Evolutionary conservation across 495 filamentous ascomycete species (phyloP).

Genomic region (Mytilinidion resinicola): DNA sequence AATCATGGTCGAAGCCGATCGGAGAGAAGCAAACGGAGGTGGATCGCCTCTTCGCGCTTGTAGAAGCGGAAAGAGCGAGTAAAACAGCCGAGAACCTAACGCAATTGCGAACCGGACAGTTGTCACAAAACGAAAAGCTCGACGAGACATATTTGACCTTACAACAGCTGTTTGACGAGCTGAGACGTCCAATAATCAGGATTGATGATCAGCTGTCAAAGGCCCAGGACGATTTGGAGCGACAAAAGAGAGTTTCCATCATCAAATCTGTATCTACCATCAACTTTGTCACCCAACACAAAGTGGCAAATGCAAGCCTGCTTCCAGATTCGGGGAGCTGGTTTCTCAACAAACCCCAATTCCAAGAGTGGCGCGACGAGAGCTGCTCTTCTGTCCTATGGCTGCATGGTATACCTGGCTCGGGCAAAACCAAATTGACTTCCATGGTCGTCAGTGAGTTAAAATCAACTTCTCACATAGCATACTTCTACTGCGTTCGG

Average conservation of each 20-base stretch:
- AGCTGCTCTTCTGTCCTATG: conserved; percentile 32
- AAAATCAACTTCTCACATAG: conserved; percentile 14
- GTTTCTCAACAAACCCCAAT: conserved; percentile 23
- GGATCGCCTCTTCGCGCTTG: neutral
- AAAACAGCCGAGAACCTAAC: neutral
- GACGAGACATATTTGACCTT: neutral
- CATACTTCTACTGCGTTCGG: conserved; percentile 24
- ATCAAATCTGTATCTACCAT: conserved; percentile 14
- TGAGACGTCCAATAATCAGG: conserved; percentile 1
- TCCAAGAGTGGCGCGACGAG: conserved; percentile 26
- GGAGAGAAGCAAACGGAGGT: neutral
- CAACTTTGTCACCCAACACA: conserved; percentile 12
- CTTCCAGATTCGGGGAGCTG: conserved; percentile 26
- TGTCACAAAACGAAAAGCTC: neutral
- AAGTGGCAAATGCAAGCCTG: conserved; percentile 14
- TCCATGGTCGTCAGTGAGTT: conserved; percentile 4
- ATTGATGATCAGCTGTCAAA: conserved; percentile 1
- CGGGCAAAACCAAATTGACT: conserved; percentile 32
- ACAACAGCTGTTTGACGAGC: neutral
- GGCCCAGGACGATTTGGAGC: conserved; percentile 5
- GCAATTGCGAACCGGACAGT: neutral
- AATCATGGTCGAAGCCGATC: conserved; percentile 1
- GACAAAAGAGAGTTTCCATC: conserved; percentile 17
- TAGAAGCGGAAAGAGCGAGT: neutral
- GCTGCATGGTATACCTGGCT: conserved; percentile 34